Base-by-base conservation (phyloP, 2,329 filamentous ascomycete species). In the Fusarium fujikuroi region DNA sequence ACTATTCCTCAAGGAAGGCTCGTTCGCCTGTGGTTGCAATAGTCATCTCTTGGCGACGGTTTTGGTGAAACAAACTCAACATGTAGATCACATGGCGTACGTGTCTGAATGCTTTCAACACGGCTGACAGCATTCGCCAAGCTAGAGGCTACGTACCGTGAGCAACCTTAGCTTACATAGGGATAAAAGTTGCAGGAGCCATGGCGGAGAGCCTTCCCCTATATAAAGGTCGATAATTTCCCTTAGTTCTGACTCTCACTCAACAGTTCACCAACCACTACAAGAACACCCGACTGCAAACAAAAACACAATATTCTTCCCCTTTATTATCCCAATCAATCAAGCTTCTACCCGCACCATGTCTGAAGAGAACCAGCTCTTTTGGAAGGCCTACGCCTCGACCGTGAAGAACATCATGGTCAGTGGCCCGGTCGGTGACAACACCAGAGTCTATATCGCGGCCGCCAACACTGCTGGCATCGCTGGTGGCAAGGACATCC, bases 1-100 rank as follows among this genome's bases (percentile, higher is more conserved):
- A n/a, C 5, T 2, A 28, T 16, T 7, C 2, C 2, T 11, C 3
- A 4, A 23, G 4, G 3, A n/a, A 5, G 7, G 9, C 11, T 7
- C 16, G 3, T 28, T 7, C 2, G 5, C 7, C 7, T 25, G 32
- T 8, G 18, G 12, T 21, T 16, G 3, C 14, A 8, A 18, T 4
- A 2, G 9, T 2, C 5, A 9, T 19, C 25, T 25, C 23, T 53
- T 37, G 23, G 14, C 12, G 34, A 53, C 6, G 0, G 3, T 16
- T 4, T 12, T 16, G 18, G 2, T 16, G 5, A 8, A 37, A 14
- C 3, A 2, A 12, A 28, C 12, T 12, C 3, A 21, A 2, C 14
- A 9, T 16, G 23, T 12, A 21, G 19, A 28, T 14, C 34, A 12
- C 23, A 28, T 18, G n/a, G 19, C 19, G 4, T 53, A 15, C 15